phyloP scores from a whole-genome alignment of 257 asterid genomes.

The Nicotiana obtusifolia region DNA sequence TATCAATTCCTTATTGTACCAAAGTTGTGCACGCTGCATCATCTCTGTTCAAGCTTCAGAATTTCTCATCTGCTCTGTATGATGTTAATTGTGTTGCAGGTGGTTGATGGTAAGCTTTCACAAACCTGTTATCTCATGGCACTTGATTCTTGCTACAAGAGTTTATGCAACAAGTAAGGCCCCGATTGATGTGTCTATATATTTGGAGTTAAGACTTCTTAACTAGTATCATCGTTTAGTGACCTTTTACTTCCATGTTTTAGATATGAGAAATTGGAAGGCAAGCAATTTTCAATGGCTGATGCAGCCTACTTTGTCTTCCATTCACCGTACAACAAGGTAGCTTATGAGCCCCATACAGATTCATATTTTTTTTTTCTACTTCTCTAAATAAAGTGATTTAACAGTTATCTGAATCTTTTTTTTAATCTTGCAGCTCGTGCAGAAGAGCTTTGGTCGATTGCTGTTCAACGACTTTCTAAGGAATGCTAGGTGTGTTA shows the following conservation, averaged over 20 bases:
- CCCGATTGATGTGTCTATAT: background rate
- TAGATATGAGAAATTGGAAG: conserved; percentile 79
- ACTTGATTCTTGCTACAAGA: conserved; percentile 88
- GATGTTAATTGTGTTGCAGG: conserved; percentile 36
- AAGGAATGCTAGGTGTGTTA: conserved; percentile 62
- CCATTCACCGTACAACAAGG: conserved; percentile 99
- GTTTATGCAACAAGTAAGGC: conserved; percentile 69
- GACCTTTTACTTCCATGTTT: conserved; percentile 14
- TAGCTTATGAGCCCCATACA: conserved; percentile 21
- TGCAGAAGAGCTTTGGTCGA: conserved; percentile 93
- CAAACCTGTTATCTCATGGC: conserved; percentile 99
- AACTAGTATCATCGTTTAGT: background rate
- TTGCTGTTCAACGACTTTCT: conserved; percentile 69
- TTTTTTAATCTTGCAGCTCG: conserved; percentile 60
- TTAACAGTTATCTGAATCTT: background rate
- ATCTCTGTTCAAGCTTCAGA: background rate
- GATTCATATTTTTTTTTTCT: background rate
- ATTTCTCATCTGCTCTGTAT: background rate
- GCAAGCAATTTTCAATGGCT: conserved; percentile 67
- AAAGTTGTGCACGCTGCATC: background rate
- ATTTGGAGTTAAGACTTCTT: background rate
- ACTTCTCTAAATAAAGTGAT: background rate
- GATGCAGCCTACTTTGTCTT: conserved; percentile 84
- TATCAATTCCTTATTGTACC: background rate
- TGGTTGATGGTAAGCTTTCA: conserved; percentile 98